Evolutionary conservation across 2,329 filamentous ascomycete genomes (phyloP).

Genomic region (Pseudogymnoascus sp.): DNA sequence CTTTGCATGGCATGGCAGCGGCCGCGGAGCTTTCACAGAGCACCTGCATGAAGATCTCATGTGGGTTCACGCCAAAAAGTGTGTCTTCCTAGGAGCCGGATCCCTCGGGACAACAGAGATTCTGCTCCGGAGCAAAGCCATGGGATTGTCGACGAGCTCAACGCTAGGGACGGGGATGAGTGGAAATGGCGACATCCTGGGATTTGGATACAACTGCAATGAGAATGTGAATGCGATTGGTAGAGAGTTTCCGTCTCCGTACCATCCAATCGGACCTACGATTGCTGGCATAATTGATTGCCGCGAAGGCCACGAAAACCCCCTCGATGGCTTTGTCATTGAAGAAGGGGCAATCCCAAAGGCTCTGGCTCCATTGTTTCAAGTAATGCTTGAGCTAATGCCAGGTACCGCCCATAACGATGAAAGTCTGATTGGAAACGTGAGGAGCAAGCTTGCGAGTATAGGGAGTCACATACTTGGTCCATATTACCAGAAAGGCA

Average conservation of each 20-base stretch:
- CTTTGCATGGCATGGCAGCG: conserved; percentile 55
- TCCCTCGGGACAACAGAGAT: conserved; percentile 59
- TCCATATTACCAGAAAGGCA: conserved; percentile 46
- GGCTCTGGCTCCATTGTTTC: conserved; percentile 46
- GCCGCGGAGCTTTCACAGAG: conserved; percentile 45
- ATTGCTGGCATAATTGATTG: conserved; percentile 57
- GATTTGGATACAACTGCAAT: conserved; percentile 56
- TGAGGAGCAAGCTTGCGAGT: conserved; percentile 40
- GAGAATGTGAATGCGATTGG: conserved; percentile 49
- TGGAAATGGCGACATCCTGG: conserved; percentile 58
- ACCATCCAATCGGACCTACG: conserved; percentile 50
- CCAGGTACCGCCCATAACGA: conserved; percentile 37
- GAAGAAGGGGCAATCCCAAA: conserved; percentile 54
- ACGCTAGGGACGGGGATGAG: conserved; percentile 51
- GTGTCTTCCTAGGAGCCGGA: conserved; percentile 59
- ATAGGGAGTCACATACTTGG: conserved; percentile 48
- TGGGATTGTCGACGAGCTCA: conserved; percentile 49
- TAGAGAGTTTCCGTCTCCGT: conserved; percentile 37
- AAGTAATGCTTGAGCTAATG: conserved; percentile 46
- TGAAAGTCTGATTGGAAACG: conserved; percentile 32
- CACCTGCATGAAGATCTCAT: conserved; percentile 51
- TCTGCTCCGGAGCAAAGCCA: conserved; percentile 48
- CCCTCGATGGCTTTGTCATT: conserved; percentile 53
- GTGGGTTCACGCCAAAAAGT: conserved; percentile 58
- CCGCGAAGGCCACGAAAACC: conserved; percentile 41